Evolutionary conservation across 2,329 filamentous ascomycete species (phyloP), one percentile per base, ranked within the genome.

Genomic region (Aspergillus ochraceus): DNA sequence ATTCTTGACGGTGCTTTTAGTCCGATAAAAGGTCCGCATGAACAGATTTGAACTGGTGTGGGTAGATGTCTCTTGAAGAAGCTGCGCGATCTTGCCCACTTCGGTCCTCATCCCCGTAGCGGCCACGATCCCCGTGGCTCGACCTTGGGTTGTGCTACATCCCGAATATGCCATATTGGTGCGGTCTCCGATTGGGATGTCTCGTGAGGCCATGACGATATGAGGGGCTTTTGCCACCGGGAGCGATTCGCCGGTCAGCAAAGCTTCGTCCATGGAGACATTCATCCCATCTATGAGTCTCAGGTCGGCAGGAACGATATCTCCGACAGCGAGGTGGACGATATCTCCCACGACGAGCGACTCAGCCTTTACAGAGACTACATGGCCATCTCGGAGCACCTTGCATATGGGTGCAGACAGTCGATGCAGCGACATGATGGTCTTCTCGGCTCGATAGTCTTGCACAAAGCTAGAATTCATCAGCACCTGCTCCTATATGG

Each of bases 191-290:
- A 84, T 81, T 6, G 72, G 67, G 0, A 69, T 71, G 53, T 76
- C 69, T n/a, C 55, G 55, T 6, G 59, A 60, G 12, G 20, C n/a
- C 12, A 72, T 46, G 1, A 68, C 71, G 26, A 72, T 64, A 22
- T 76, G 70, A 1, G 72, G 70, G 32, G 82, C 78, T 74, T 88
- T 83, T 70, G 77, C 79, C 6, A 87, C 82, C n/a, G 85, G 85
- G 6, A 86, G 70, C 24, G 85, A 85, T 74, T 88, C 85, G 45
- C 85, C 85, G 11, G 85, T 88, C 42, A 88, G 77, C 52, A 87
- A 81, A 14, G 85, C 82, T 68, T 87, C 86, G 62, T 96, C 90
- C 64, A 88, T 89, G 53, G 88, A 89, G 60, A 91, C 78, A 73
- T 93, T 93, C 76, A 92, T 86, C 58, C 83, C 76, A 66, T 84